Conservation (phyloP, 768 basidiomycete species). For the Amanita subjunquillea region DNA sequence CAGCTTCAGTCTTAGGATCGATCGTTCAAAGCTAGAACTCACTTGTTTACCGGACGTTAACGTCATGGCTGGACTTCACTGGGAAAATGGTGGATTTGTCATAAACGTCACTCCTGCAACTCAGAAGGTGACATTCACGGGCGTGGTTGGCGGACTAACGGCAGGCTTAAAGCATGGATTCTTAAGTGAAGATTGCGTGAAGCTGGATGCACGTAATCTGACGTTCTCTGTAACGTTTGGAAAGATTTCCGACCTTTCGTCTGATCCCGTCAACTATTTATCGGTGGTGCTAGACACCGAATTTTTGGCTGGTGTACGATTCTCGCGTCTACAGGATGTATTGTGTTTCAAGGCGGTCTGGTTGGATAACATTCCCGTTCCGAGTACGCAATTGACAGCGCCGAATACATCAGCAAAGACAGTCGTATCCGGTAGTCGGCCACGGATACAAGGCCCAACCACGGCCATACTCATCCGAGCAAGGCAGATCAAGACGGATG, state of each 20-base stretch:
- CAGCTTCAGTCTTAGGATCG: conserved; percentile 84
- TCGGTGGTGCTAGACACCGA: conserved; percentile 82
- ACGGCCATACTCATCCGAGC: conserved; percentile 62
- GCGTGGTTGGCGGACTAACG: conserved; percentile 73
- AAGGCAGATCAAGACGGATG: conserved; percentile 60
- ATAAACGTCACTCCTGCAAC: conserved; percentile 68
- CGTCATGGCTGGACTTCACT: conserved; percentile 79
- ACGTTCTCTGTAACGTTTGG: conserved; percentile 65
- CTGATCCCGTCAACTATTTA: conserved; percentile 37
- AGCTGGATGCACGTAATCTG: conserved; percentile 73
- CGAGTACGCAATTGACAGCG: conserved; percentile 33
- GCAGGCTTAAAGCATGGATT: conserved; percentile 79
- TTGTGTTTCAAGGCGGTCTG: conserved; percentile 94
- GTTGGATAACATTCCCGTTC: conserved; percentile 78
- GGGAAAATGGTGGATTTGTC: conserved; percentile 92
- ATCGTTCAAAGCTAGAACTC: conserved; percentile 76
- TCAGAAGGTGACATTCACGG: conserved; percentile 63
- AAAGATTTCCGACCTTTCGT: conserved; percentile 30
- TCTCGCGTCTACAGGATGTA: conserved; percentile 85
- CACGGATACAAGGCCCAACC: conserved; percentile 34
- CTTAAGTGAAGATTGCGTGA: conserved; percentile 73
- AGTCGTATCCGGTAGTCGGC: conserved; percentile 6
- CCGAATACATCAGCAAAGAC: conserved; percentile 13
- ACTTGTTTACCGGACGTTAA: conserved; percentile 90
- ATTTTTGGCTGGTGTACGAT: conserved; percentile 66